Conservation (phyloP, 2,329 filamentous ascomycete genomes). For the Cladosporium velox region DNA sequence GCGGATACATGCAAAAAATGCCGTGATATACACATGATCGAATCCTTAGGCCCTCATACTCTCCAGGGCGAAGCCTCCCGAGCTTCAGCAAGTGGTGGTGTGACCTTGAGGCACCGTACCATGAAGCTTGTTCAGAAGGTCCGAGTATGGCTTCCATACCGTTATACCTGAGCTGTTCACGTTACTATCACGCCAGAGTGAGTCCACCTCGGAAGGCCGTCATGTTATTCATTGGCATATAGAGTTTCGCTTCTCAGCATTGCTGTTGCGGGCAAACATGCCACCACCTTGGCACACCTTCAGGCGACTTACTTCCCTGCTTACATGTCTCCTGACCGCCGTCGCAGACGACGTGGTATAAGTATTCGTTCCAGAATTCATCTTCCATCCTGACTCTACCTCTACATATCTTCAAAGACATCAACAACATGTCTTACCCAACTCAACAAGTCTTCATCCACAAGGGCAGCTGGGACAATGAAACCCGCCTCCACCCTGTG, state of each 20-base stretch:
- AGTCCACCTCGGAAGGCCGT: neutral
- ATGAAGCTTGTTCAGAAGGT: neutral
- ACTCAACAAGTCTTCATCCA: slow-evolving; percentile 30
- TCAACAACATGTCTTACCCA: slow-evolving; percentile 29
- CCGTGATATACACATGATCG: neutral
- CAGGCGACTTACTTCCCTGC: neutral
- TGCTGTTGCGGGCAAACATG: neutral
- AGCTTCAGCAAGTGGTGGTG: neutral
- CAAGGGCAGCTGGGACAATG: slow-evolving; percentile 27
- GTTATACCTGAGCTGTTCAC: neutral
- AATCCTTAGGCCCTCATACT: neutral
- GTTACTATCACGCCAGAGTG: neutral
- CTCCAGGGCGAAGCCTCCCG: neutral
- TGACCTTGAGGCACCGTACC: neutral
- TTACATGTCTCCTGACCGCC: neutral
- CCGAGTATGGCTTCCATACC: neutral
- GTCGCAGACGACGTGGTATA: neutral
- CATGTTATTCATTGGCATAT: neutral
- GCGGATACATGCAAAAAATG: too few species aligned
- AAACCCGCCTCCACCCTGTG: slow-evolving; percentile 29
- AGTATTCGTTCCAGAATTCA: neutral
- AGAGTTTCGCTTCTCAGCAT: neutral
- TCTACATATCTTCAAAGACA: neutral
- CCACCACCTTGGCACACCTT: neutral
- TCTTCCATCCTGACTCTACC: neutral